Percentiles rank a stretch among this genome's conserved stretches.
Evolutionary conservation across 768 basidiomycete genomes (phyloP).

Genomic region (Panaeolus cyanescens): DNA sequence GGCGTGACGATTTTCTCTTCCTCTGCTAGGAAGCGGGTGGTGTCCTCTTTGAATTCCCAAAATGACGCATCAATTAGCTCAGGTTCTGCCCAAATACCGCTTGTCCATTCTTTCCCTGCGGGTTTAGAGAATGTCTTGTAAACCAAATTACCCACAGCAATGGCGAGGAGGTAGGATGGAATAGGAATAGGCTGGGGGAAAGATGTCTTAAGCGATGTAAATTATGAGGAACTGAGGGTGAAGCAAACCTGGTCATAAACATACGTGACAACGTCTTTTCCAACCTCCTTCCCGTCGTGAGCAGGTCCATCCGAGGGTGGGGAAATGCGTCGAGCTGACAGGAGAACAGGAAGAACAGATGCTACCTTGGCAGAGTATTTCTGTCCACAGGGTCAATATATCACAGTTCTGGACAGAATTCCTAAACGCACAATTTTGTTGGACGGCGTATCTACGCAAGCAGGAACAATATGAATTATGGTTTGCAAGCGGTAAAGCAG

Average conservation of each 20-base stretch:
- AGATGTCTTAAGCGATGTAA: neutral
- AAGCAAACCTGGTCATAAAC: conserved; percentile 70
- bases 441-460: conserved; percentile 75
- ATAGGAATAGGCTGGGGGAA: conserved; percentile 81
- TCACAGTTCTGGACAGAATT: neutral
- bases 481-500: neutral
- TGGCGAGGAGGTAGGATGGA: conserved; percentile 90
- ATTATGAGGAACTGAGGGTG: neutral
- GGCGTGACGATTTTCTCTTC: conserved; percentile 76
- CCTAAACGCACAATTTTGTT: conserved; percentile 68
- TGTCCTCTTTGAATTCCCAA: conserved; percentile 90
- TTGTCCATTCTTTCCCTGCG: conserved; percentile 72
- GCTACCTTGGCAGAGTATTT: conserved; percentile 84
- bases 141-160: conserved; percentile 81
- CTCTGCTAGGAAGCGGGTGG: conserved; percentile 70
- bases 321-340: conserved; percentile 80
- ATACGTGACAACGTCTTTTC: conserved; percentile 74
- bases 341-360: conserved; percentile 81
- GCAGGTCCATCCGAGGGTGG: conserved; percentile 71
- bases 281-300: conserved; percentile 75
- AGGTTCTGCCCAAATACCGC: conserved; percentile 92
- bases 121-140: conserved; percentile 67
- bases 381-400: conserved; percentile 29
- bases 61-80: conserved; percentile 73
- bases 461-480: neutral